A percentile compares a stretch with the other conserved stretches of the same genome.
Evolutionary conservation across 495 filamentous ascomycete genomes (phyloP).

Genomic region (Penicillium bovifimosum): DNA sequence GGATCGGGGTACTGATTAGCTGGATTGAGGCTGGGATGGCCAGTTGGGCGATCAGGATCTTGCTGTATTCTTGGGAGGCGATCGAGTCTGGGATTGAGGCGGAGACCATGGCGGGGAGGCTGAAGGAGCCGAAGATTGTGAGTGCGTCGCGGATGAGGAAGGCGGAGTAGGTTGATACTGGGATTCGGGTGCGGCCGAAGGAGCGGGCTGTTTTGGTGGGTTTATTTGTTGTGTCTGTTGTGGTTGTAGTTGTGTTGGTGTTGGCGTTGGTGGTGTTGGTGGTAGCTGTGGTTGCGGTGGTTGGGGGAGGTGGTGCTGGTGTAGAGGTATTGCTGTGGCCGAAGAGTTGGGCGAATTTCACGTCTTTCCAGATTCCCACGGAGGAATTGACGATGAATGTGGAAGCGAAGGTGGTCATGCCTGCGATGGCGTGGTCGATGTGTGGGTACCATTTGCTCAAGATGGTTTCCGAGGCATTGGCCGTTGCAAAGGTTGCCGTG

Average conservation of each 20-base stretch:
- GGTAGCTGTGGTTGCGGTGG: constrained; percentile 19
- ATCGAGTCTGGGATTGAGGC: constrained; percentile 33
- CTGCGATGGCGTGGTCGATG: constrained; percentile 47
- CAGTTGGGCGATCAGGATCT: constrained; percentile 61
- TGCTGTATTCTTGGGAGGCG: constrained; percentile 31
- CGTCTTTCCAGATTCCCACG: constrained; percentile 43
- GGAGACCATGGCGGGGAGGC: constrained; percentile 52
- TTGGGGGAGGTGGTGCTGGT: neutral
- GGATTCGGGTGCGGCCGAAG: constrained; percentile 48
- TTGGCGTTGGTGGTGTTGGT: constrained; percentile 27
- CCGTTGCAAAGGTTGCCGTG: constrained; percentile 80
- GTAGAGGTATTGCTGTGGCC: constrained; percentile 23
- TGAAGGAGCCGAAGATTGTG: constrained; percentile 87
- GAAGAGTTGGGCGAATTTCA: constrained; percentile 41
- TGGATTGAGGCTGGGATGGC: constrained; percentile 73
- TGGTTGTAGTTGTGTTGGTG: constrained; percentile 33
- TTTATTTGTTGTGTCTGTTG: too few relatives aligned
- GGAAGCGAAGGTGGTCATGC: constrained; percentile 31
- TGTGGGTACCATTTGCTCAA: constrained; percentile 34
- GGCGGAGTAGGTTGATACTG: constrained; percentile 45
- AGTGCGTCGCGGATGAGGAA: constrained; percentile 76
- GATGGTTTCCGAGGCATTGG: constrained; percentile 59
- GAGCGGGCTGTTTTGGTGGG: constrained; percentile 25
- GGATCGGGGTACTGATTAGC: constrained; percentile 73
- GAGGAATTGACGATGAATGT: constrained; percentile 39